A percentile compares a stretch with the other conserved stretches of the same genome.
Evolutionary conservation across 768 basidiomycete genomes (phyloP).

Genomic region (Nidula microcarpa): DNA sequence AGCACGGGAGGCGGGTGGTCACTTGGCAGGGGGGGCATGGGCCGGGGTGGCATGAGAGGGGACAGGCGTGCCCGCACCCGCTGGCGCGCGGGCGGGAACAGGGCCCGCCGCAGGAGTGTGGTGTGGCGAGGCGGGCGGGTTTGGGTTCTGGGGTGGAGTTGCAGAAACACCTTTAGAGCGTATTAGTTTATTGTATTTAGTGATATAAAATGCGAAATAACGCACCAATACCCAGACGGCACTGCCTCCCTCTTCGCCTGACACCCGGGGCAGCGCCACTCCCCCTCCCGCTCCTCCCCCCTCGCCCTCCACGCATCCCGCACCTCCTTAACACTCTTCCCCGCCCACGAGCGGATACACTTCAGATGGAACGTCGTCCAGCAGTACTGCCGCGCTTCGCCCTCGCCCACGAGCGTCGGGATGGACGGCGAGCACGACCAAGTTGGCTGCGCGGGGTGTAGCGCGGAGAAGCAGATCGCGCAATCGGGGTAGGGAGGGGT

Average conservation of each 20-base stretch:
- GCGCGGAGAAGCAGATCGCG: slow-evolving; percentile 77
- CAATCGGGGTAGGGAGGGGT: slow-evolving; percentile 77
- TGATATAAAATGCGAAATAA: slow-evolving; percentile 3
- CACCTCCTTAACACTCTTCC: slow-evolving; percentile 72
- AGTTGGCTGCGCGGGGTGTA: slow-evolving; percentile 75
- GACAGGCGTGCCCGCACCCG: slow-evolving; percentile 79
- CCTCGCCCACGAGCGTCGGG: slow-evolving; percentile 31
- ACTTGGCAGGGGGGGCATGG: slow-evolving; percentile 94
- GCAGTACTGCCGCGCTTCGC: slow-evolving; percentile 60
- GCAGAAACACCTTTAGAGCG: slow-evolving; percentile 76
- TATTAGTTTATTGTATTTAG: slow-evolving; percentile 5
- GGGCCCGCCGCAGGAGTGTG: slow-evolving; percentile 72
- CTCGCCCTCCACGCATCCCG: slow-evolving; percentile 70
- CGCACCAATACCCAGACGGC: slow-evolving; percentile 65
- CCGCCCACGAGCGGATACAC: slow-evolving; percentile 87
- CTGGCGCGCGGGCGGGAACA: slow-evolving; percentile 57
- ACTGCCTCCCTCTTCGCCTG: slow-evolving; percentile 71
- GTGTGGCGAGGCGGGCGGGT: slow-evolving; percentile 63
- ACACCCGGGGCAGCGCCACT: slow-evolving; percentile 96
- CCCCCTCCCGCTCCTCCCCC: slow-evolving; percentile 60
- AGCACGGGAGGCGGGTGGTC: slow-evolving; percentile 72
- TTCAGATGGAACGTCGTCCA: slow-evolving; percentile 90
- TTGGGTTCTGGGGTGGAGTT: slow-evolving; percentile 70
- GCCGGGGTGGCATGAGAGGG: slow-evolving; percentile 87
- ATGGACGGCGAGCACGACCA: slow-evolving; percentile 83